Evolutionary conservation across 495 filamentous ascomycete species (phyloP), one percentile per base, ranked within the genome.

Genomic region (Acidiella bohemica): DNA sequence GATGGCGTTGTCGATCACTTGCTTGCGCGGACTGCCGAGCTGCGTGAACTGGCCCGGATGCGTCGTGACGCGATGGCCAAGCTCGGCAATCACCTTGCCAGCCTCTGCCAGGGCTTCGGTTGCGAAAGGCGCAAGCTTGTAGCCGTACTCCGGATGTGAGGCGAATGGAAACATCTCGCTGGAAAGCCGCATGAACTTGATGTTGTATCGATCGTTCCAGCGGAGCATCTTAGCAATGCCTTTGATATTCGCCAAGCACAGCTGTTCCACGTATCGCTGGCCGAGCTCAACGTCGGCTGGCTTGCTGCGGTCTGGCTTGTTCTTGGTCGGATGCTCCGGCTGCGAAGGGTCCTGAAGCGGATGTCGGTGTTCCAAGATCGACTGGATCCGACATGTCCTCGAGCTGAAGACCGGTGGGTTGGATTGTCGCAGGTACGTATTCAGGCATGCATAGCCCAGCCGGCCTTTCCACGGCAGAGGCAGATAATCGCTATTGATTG

Each of bases 101-200:
- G 72, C 83, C 38, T 90, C 75, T 3, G 67, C 76, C 3, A 95
- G 67, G 1, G 75, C 76, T 33, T 86, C 76, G 0, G 76, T 73
- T 0, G 92, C 90, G 57, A 97, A 95, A 0, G 81, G 81, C 0
- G 78, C 79, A 9, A 95, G 67, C 47, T 77, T 81, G 54, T 95
- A 97, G 0, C 86, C 90, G 47, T 93, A 85, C 41, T 80, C 78
- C 19, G 68, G 67, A 49, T 95, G 86, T 35, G 80, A 88, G 0
- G 90, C 86, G 56, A 95, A 95, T 0, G 88, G 90, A 44, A 95
- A 95, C 83, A 94, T 94, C 53, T 93, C 90, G 49, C 81, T 90
- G 49, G 81, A 88, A 14, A 96, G 67, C 3, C 88, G 78, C 68
- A 96, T 70, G 57, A 97, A 92, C 53, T 81, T 90, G 62, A 95